phyloP scores from a whole-genome alignment of 75 land plant genomes.

The Pinus tabuliformis region DNA sequence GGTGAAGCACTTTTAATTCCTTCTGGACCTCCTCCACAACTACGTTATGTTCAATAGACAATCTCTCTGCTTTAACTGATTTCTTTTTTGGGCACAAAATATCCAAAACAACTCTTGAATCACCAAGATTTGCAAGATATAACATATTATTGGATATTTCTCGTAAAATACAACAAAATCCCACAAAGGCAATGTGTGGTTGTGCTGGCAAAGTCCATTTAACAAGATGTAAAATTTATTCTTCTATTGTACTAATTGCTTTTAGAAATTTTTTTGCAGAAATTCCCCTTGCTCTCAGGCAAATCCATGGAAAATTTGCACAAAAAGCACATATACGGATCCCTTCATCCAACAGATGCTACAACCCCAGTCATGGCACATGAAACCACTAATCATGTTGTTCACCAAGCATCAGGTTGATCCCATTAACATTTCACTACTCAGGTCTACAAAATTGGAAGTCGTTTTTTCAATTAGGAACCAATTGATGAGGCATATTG shows the following conservation, averaged over 20 bases:
- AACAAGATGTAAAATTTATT: too few species aligned
- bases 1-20: too few species aligned
- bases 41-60: too few species aligned
- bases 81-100: too few species aligned
- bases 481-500: too few species aligned
- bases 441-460: too few species aligned
- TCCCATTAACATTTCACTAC: too few species aligned
- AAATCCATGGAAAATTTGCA: background rate
- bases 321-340: background rate
- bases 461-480: too few species aligned
- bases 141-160: conserved; percentile 41
- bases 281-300: conserved; percentile 57
- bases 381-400: background rate
- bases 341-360: background rate
- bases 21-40: too few species aligned
- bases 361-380: background rate
- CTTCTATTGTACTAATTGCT: conserved; percentile 65
- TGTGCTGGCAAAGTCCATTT: conserved; percentile 31
- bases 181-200: conserved; percentile 69
- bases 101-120: conserved; percentile 50
- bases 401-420: too few species aligned
- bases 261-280: conserved; percentile 52
- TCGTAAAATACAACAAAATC: conserved; percentile 74
- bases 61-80: too few species aligned
- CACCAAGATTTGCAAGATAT: conserved; percentile 73